Percentiles rank a stretch among this genome's conserved stretches.
Conservation (phyloP, 202 grass and related monocot genomes). For the Schoenoplectus tabernaemontani region DNA sequence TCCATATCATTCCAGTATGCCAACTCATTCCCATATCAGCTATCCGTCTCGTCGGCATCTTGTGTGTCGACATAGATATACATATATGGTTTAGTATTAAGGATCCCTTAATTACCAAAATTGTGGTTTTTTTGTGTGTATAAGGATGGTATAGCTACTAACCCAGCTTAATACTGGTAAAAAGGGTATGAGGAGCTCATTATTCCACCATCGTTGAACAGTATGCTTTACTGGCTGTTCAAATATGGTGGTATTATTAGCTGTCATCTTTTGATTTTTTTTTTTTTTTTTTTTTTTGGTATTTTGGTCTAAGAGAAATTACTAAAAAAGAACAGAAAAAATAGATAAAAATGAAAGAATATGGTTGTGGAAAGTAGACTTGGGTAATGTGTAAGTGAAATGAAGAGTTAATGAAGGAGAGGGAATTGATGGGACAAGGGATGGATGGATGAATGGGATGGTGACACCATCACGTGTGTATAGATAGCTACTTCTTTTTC, state of each 20-base stretch:
- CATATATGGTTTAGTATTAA: neutral
- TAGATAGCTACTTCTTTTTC: constrained; percentile 16
- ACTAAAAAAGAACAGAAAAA: neutral
- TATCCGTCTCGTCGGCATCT: constrained; percentile 47
- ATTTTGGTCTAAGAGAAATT: constrained; percentile 5
- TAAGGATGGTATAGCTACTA: constrained; percentile 3
- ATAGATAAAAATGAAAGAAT: neutral
- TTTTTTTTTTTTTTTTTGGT: neutral
- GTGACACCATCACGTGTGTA: constrained; percentile 14
- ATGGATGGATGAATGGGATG: constrained; percentile 35
- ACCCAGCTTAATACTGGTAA: no score
- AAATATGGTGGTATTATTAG: constrained; percentile 17
- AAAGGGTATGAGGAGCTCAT: no score
- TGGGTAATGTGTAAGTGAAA: neutral
- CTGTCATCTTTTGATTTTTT: no score
- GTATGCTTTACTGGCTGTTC: constrained; percentile 20
- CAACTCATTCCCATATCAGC: constrained; percentile 68
- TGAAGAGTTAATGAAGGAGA: constrained; percentile 6
- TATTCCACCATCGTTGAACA: constrained; percentile 27
- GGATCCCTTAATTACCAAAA: neutral
- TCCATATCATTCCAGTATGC: constrained; percentile 68
- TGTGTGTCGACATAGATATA: constrained; percentile 33
- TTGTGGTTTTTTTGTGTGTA: constrained; percentile 6
- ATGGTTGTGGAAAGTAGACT: constrained; percentile 2
- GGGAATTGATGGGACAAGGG: constrained; percentile 22